These are phyloP conservation scores for Carex littledalei DNA, from an alignment of 176 grass and related monocot genomes.

Conservation along the genomic window DNA sequence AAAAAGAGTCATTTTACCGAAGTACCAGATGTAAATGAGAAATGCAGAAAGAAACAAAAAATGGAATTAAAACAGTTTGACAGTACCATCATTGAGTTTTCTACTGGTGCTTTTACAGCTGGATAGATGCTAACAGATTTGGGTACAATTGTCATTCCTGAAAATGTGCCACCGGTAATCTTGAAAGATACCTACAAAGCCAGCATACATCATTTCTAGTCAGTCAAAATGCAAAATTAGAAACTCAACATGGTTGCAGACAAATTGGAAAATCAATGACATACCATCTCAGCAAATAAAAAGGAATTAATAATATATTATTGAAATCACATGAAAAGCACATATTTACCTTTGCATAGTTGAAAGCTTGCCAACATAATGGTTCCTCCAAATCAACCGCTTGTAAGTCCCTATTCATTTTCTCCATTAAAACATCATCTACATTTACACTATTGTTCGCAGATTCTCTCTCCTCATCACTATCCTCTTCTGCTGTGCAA, in stretches of 20 bases:
- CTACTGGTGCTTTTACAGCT: constrained; percentile 24
- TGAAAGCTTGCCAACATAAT: constrained; percentile 96
- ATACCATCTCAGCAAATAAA: not conserved
- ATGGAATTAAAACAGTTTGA: not conserved
- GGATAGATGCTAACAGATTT: constrained; percentile 52
- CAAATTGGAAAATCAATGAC: constrained; percentile 10
- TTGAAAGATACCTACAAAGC: constrained; percentile 80
- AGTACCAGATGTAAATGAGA: not conserved
- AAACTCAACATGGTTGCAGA: constrained; percentile 9
- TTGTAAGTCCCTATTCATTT: constrained; percentile 88
- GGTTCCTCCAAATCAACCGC: constrained; percentile 86
- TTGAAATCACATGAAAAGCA: not conserved
- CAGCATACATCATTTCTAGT: constrained; percentile 16
- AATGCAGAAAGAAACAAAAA: not conserved
- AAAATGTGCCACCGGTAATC: constrained; percentile 65
- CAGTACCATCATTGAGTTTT: constrained; percentile 18
- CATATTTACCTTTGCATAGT: constrained; percentile 79
- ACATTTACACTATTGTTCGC: constrained; percentile 54
- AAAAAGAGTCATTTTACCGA: not conserved
- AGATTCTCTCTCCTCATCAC: constrained; percentile 68
- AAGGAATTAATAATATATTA: not conserved
- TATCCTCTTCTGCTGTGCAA: constrained; percentile 49
- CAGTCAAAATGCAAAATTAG: constrained; percentile 18
- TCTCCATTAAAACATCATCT: constrained; percentile 79
- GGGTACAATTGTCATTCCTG: constrained; percentile 73